These are phyloP conservation scores for Aspergillus phoenicis DNA, from an alignment of 2,329 filamentous ascomycete species.

Conservation along the genomic window DNA sequence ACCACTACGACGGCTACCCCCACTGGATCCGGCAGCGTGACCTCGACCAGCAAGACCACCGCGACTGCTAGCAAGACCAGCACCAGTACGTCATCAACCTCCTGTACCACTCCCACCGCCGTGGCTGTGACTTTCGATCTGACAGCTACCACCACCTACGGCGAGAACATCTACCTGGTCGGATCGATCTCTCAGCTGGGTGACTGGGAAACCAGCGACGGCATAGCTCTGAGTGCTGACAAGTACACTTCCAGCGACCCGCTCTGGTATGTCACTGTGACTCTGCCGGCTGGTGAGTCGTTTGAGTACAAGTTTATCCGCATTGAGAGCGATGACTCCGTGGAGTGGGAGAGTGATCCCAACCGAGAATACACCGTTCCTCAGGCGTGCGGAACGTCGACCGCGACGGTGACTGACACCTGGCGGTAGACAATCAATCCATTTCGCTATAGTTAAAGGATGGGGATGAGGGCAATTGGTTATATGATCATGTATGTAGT, in stretches of 20 bases:
- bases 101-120: constrained; percentile 33
- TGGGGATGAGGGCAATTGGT: background rate
- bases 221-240: constrained; percentile 59
- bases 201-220: constrained; percentile 60
- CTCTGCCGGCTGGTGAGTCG: constrained; percentile 56
- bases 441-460: background rate
- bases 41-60: constrained; percentile 28
- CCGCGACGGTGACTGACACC: constrained; percentile 38
- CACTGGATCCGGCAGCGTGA: constrained; percentile 35
- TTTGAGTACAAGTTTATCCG: constrained; percentile 72
- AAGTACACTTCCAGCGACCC: constrained; percentile 62
- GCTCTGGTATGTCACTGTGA: constrained; percentile 63
- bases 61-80: constrained; percentile 17
- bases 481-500: background rate
- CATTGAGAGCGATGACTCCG: constrained; percentile 54
- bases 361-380: constrained; percentile 48
- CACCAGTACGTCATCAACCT: constrained; percentile 12
- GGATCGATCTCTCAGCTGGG: constrained; percentile 64
- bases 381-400: constrained; percentile 35
- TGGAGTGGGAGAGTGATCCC: constrained; percentile 66
- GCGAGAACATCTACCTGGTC: constrained; percentile 67
- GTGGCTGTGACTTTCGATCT: constrained; percentile 67
- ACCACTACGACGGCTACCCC: constrained; percentile 33
- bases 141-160: constrained; percentile 58
- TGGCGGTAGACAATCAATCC: constrained; percentile 34